Base-by-base conservation (phyloP, 257 asterid genomes). In the Rhazya stricta region DNA sequence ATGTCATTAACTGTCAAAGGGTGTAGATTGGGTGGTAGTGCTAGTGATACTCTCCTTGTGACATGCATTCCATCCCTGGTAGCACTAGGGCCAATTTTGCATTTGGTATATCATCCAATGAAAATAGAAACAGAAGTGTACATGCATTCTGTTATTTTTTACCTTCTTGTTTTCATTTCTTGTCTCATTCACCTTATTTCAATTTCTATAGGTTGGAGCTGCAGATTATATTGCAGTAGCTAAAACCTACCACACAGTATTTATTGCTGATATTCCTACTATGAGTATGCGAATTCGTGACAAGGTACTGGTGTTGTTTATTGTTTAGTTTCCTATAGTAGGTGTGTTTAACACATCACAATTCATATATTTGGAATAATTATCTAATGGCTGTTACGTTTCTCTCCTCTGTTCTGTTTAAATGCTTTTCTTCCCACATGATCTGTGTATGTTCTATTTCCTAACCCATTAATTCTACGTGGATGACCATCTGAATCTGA, bases 251-350 rank as follows among this genome's bases (percentile, higher is more conserved):
- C 99, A 94, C 89, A 92, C 97, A 3, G 86, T 94, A 79, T 94
- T 94, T 86, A 86, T 94, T 73, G 76, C 96, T 73, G 90, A 90
- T 83, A 89, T 94, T 82, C 99, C 99, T 39, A 82, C 79, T 58
- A 92, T 94, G 99, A 94, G 97, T 73, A 94, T 94, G 99, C 89
- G 96, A 63, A 94, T 94, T 73, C 91, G 99, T 75, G 99, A 94
- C 83, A 94, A 94, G 99, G 99, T 91, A 86, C 29, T 15, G 4
- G 0, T 36, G 58, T 29, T 42, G 27, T 29, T 57, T 5, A 56
- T 57, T 10, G 30, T 16, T 30, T 58, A 21, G 13, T 58, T 62
- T 61, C 13, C 65, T 29, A 12, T 9, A 12, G 21, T 9, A 15
- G 36, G 39, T 60, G 12, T 67, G 23, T 30, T 57, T 25, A 1